Evolutionary conservation across 1,284 basidiomycete species (phyloP), one percentile per base, ranked within the genome.

Genomic region (Ustilago cynodontis): DNA sequence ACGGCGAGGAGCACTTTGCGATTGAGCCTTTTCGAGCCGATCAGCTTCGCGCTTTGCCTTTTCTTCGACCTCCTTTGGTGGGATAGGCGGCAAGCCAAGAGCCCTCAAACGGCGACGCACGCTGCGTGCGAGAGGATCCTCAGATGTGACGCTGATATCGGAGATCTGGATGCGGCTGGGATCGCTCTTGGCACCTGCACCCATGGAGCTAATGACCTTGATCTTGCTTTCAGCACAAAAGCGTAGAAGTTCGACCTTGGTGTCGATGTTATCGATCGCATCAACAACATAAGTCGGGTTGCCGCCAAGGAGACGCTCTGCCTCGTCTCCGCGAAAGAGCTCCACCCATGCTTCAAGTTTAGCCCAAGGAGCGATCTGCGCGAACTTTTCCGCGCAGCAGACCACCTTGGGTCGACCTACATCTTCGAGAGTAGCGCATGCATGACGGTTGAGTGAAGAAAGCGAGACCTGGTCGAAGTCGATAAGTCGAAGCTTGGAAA

Each of bases 181-280:
- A 86, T 99, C 97, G 70, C 90, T 90, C 87, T 99, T 99, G 8
- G 95, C 93, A n/a, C 95, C 93, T 1, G 96, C 94, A 47, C 97
- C 97, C 94, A 99, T 97, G 20, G 94, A 94, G 1, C 95, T 93
- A 86, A 99, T 97, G 63, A 84, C 82, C 41, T 76, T 76, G 69
- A 86, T 81, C 39, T 77, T 60, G 61, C 81, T 66, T 53, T 74
- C 60, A 39, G 81, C 79, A 59, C 83, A 85, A 73, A 81, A 86
- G 41, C 65, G 69, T 41, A 86, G 58, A n/a, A 86, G 71, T 16
- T 82, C 84, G 6, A 86, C 81, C 87, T 98, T 98, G 1, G 96
- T 96, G 51, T 93, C 90, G 73, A 98, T 94, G 85, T 99, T 98
- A 87, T 99, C 95, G 77, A 99, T 98, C n/a, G 81, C 81, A 59